These are phyloP conservation scores for Lactifluus pinguis DNA, from an alignment of 768 basidiomycete genomes.

Conservation along the genomic window DNA sequence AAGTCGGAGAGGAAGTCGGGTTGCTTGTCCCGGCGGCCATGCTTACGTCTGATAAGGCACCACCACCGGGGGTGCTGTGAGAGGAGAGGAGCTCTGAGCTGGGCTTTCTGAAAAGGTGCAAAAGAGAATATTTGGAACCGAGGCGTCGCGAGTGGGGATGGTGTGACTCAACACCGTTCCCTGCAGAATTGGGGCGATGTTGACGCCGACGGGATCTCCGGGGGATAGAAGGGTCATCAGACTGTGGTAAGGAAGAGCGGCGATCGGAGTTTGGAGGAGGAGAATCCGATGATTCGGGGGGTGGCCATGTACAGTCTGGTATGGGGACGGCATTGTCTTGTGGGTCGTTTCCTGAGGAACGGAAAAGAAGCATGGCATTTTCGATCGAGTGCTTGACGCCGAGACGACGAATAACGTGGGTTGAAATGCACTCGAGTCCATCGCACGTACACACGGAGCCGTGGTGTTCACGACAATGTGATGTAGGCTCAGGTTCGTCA, in stretches of 20 bases:
- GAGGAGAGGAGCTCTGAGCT: slow-evolving; percentile 27
- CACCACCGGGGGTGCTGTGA: slow-evolving; percentile 15
- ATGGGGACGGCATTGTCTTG: slow-evolving; percentile 5
- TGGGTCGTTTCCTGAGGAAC: neutral
- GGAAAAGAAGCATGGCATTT: slow-evolving; percentile 33
- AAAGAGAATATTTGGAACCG: slow-evolving; percentile 63
- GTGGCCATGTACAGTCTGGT: slow-evolving; percentile 4
- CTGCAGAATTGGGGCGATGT: slow-evolving; percentile 59
- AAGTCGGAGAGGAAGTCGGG: slow-evolving; percentile 8
- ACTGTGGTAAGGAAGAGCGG: slow-evolving; percentile 5
- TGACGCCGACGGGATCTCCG: slow-evolving; percentile 25
- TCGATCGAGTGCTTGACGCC: slow-evolving; percentile 77
- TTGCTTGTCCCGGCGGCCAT: slow-evolving; percentile 2
- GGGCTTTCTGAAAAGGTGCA: slow-evolving; percentile 64
- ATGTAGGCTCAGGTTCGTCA: slow-evolving; percentile 26
- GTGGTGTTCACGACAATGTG: slow-evolving; percentile 27
- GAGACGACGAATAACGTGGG: slow-evolving; percentile 30
- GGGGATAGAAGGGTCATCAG: slow-evolving; percentile 20
- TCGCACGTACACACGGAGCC: slow-evolving; percentile 12
- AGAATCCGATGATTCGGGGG: slow-evolving; percentile 4
- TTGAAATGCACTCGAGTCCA: slow-evolving; percentile 2
- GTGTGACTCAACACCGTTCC: slow-evolving; percentile 45
- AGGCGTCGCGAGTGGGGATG: slow-evolving; percentile 35
- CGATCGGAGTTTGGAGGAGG: neutral
- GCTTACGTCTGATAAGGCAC: slow-evolving; percentile 2